Conservation (phyloP, 2,329 filamentous ascomycete species). For the Cadophora sp. region DNA sequence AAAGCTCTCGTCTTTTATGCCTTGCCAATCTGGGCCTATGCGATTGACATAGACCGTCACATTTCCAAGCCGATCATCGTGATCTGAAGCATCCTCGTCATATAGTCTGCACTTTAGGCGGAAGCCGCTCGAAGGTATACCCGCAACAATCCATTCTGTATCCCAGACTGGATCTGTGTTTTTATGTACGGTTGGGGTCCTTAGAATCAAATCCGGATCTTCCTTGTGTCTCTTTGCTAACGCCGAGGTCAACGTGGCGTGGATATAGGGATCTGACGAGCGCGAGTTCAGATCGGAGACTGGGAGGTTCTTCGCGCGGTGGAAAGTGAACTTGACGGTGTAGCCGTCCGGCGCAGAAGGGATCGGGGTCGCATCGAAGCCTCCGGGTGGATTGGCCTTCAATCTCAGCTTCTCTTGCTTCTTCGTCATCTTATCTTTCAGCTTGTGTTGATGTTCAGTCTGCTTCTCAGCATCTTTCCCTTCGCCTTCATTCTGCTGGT, state of each 20-base stretch:
- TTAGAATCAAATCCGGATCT: conserved; percentile 75
- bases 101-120: conserved; percentile 84
- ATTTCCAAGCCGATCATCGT: conserved; percentile 88
- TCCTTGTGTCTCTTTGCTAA: conserved; percentile 84
- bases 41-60: conserved; percentile 71
- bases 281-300: conserved; percentile 79
- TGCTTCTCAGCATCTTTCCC: conserved; percentile 29
- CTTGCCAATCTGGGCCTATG: conserved; percentile 71
- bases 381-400: conserved; percentile 57
- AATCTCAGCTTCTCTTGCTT: conserved; percentile 42
- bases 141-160: conserved; percentile 85
- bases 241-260: conserved; percentile 72
- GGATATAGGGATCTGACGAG: conserved; percentile 84
- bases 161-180: conserved; percentile 82
- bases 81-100: conserved; percentile 87
- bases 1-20: conserved; percentile 68
- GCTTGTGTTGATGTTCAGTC: conserved; percentile 24
- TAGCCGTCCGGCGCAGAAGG: conserved; percentile 78
- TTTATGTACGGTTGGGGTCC: conserved; percentile 77
- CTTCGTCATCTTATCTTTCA: conserved; percentile 42
- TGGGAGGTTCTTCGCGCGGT: conserved; percentile 81
- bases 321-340: conserved; percentile 85
- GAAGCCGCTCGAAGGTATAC: conserved; percentile 82
- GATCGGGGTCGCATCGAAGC: conserved; percentile 80
- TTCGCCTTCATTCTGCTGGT: conserved; percentile 22